Evolutionary conservation across 2,329 filamentous ascomycete species (phyloP), one percentile per base, ranked within the genome.

Genomic region (Fusarium equiseti): DNA sequence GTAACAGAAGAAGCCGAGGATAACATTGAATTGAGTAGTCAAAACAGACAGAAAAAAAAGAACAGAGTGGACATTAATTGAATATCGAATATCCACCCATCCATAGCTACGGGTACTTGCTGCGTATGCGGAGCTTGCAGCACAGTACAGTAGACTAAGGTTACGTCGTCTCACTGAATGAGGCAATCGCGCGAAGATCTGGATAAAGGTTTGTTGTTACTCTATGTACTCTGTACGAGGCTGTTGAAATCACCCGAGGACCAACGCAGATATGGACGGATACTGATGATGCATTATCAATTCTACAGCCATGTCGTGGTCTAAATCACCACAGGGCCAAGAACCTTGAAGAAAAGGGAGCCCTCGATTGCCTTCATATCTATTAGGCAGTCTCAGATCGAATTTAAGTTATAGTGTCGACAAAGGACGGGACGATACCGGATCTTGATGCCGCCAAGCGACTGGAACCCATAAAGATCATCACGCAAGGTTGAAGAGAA

Each of bases 181-280:
- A 70, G 58, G 58, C 42, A 69, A 45, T 52, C 40, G 61, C 42
- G 50, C 49, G 56, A 66, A 62, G 69, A 71, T 71, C 68, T 66
- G 48, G 45, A 35, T 43, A 49, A n/a, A 63, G 56, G 68, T 58
- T 68, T 70, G 54, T 66, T 54, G 35, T 53, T 35, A 32, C 53
- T 52, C 31, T 53, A 48, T 44, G 32, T 32, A 40, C 31, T 53
- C 43, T 44, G 32, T 32, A 40, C 51, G 35, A 45, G 55, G 55
- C 51, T 52, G 12, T 31, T 45, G 44, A 45, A 29, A 35, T 45
- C n/a, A 38, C 20, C 29, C 24, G 22, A 26, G 24, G 12, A 20
- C 53, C 31, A 31, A n/a, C 32, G 4, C 38, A 43, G 22, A 43
- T 15, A 13, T 43, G 32, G 35, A 53, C 18, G 16, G 43, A 20